Percentiles rank a stretch among this genome's conserved stretches.
Evolutionary conservation across 768 basidiomycete species (phyloP).

Genomic region (Rossbeevera mucosa): DNA sequence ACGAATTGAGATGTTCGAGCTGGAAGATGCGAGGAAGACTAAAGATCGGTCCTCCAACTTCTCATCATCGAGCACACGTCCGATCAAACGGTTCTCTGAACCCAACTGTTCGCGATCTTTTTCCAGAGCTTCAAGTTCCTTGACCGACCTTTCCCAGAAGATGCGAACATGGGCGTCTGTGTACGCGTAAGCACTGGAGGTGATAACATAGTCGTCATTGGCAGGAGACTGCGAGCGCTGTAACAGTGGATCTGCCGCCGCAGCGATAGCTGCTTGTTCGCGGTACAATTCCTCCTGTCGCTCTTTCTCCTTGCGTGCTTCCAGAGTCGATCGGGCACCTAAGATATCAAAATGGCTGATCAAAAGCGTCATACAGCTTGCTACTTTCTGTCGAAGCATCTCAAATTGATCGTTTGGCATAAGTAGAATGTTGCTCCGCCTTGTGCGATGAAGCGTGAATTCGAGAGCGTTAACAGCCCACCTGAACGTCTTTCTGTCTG

Average conservation of each 20-base stretch:
- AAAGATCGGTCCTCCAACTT: slow-evolving; percentile 91
- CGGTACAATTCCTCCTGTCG: slow-evolving; percentile 59
- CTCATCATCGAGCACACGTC: slow-evolving; percentile 91
- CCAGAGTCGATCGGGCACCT: slow-evolving; percentile 83
- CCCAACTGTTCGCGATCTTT: slow-evolving; percentile 54
- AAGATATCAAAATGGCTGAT: slow-evolving; percentile 98
- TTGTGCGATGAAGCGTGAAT: slow-evolving; percentile 83
- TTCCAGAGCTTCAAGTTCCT: slow-evolving; percentile 63
- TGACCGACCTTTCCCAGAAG: slow-evolving; percentile 70
- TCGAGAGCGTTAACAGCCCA: slow-evolving; percentile 98
- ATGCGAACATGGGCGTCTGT: slow-evolving; percentile 62
- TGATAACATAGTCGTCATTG: slow-evolving; percentile 31
- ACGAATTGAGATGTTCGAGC: slow-evolving; percentile 89
- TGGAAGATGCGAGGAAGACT: slow-evolving; percentile 92
- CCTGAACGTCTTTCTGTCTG: slow-evolving; percentile 92
- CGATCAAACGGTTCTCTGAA: slow-evolving; percentile 70
- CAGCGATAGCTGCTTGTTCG: slow-evolving; percentile 48
- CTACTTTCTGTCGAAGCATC: slow-evolving; percentile 85
- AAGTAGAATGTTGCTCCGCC: slow-evolving; percentile 83
- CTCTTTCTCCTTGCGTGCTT: slow-evolving; percentile 89
- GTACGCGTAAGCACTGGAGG: slow-evolving; percentile 37
- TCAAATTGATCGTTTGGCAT: slow-evolving; percentile 87
- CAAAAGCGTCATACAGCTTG: slow-evolving; percentile 93
- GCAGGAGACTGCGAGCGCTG: slow-evolving; percentile 37
- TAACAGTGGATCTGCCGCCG: slow-evolving; percentile 46